Percentiles rank a stretch among this genome's conserved stretches.
Evolutionary conservation across 176 grass and related monocot genomes (phyloP).

Genomic region (Dactylis glomerata): DNA sequence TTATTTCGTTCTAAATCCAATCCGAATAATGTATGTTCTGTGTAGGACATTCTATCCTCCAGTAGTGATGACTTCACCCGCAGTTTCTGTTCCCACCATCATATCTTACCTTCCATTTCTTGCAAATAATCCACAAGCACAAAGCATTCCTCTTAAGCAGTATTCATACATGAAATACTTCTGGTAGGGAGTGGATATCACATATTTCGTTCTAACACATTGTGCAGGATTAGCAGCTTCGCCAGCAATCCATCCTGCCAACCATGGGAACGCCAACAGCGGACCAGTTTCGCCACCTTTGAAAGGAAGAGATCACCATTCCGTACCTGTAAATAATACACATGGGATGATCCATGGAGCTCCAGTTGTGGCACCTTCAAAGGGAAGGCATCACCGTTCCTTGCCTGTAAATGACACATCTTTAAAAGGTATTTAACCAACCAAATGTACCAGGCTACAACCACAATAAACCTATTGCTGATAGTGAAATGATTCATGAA

Average conservation of each 20-base stretch:
- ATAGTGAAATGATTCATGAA: constrained; percentile 34
- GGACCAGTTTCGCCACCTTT: constrained; percentile 45
- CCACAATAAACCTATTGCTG: constrained; percentile 11
- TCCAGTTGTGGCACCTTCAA: constrained; percentile 48
- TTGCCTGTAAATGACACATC: constrained; percentile 47
- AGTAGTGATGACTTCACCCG: neutral
- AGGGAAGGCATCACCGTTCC: constrained; percentile 28
- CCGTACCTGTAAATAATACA: constrained; percentile 38
- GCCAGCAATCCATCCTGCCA: constrained; percentile 28
- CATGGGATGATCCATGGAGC: constrained; percentile 33
- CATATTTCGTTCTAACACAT: constrained; percentile 6
- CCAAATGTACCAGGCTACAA: constrained; percentile 7
- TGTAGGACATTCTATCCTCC: constrained; percentile 5
- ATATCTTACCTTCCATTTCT: constrained; percentile 8
- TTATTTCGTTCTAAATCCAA: neutral
- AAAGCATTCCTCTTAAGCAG: constrained; percentile 9
- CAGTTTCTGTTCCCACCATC: neutral
- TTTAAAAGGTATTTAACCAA: constrained; percentile 39
- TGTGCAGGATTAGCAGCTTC: constrained; percentile 35
- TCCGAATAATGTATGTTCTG: neutral
- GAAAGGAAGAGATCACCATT: constrained; percentile 38
- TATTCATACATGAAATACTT: neutral
- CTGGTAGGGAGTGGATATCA: neutral
- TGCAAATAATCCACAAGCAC: constrained; percentile 8
- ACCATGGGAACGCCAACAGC: constrained; percentile 32